Evolutionary conservation across 129 eudicot species (phyloP), one percentile per base, ranked within the genome.

Genomic region (Rutidosis leptorrhynchoides): DNA sequence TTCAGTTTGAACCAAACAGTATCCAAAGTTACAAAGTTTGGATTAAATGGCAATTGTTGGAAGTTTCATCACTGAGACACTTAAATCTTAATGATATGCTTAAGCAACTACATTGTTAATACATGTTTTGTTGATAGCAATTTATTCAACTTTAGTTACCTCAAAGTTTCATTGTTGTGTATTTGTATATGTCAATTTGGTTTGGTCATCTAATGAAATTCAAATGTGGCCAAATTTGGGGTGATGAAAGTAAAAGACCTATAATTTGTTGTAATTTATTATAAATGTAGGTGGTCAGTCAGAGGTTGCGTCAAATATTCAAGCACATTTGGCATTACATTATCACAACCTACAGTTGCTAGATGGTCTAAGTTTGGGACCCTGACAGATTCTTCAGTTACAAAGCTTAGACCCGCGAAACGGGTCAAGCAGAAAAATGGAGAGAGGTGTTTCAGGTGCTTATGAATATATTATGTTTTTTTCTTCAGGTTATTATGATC

Each of bases 281-380:
- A 20, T 14, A 53, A n/a, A 20, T 53, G 48, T 62, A 87, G 98
- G 85, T 73, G 87, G 81, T 40, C 90, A 80, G 69, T 59, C 72
- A 55, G 82, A 71, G 62, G 65, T 94, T 68, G 21, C 91, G 40
- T 68, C 83, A 23, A 80, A 70, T 59, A 67, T 66, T 63, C 89
- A 80, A 74, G 77, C 68, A 46, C 91, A 71, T 74, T 78, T 73
- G 15, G 74, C 85, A 16, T 42, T 79, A 26, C 96, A 92, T 67
- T 23, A 78, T 49, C 51, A 73, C 96, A 85, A 75, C 85, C 96
- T 52, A 70, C 58, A 61, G 21, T 82, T 26, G 73, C 57, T 64
- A 32, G 75, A 57, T 64, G 40, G 62, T 81, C 96, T 64, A 86
- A 80, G 60, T 45, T 79, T 79, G 83, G 95, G 74, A 68, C 59